These are phyloP conservation scores for Quercus lobata DNA, from an alignment of 331 rosid species.

Conservation along the genomic window DNA sequence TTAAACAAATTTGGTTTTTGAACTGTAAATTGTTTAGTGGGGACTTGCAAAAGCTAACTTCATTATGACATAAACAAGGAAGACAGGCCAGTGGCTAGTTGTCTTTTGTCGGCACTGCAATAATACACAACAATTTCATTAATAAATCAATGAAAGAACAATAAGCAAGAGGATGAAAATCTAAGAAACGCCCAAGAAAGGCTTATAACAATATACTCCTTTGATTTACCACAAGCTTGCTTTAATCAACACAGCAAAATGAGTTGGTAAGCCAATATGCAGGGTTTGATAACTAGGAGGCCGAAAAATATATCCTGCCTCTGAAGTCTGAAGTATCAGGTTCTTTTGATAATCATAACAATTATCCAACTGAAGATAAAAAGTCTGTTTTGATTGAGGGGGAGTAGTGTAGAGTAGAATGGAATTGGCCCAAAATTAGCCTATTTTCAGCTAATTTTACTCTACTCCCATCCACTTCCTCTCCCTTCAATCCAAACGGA, in stretches of 20 bases:
- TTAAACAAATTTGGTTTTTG: not conserved
- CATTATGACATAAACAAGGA: not conserved
- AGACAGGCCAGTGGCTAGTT: not conserved
- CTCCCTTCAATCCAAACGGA: no score
- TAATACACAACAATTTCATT: not conserved
- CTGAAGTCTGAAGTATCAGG: no score
- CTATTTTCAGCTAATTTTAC: fast-evolving
- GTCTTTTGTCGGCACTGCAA: not conserved
- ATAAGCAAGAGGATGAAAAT: not conserved
- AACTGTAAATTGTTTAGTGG: not conserved
- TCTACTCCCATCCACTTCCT: no score
- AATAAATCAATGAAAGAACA: not conserved
- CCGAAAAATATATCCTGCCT: no score
- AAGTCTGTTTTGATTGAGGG: no score
- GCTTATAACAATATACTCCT: not conserved
- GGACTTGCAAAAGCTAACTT: not conserved
- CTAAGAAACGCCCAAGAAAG: not conserved
- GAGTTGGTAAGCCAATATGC: not conserved
- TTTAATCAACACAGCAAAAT: not conserved
- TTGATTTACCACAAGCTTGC: no score
- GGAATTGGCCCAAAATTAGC: no score
- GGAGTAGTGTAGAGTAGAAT: no score
- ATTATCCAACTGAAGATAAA: no score
- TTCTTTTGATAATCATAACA: no score
- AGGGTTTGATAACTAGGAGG: no score